These are phyloP conservation scores for Solanum pinnatisectum DNA, from an alignment of 257 asterid genomes.

Conservation along the genomic window DNA sequence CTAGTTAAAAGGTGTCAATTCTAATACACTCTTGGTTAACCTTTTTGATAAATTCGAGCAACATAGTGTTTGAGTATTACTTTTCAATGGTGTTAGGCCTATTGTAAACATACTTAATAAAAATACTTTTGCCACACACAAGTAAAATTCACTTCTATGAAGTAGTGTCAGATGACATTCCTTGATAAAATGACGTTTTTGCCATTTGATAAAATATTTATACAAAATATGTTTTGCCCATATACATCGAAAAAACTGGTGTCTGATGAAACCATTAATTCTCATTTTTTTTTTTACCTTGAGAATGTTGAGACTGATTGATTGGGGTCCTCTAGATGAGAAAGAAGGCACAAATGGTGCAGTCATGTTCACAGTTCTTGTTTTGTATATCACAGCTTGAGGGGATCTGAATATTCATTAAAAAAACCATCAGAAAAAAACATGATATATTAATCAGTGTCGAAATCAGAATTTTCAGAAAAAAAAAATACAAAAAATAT, in stretches of 20 bases:
- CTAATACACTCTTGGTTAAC: too few species aligned
- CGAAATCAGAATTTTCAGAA: neutral
- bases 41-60: neutral
- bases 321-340: constrained; percentile 80
- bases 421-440: neutral
- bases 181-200: too few species aligned
- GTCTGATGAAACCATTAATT: neutral
- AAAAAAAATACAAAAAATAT: neutral
- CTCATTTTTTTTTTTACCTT: constrained; percentile 31
- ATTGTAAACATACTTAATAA: too few species aligned
- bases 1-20: neutral
- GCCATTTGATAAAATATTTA: too few species aligned
- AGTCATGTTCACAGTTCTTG: constrained; percentile 14
- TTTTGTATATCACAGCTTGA: constrained; percentile 36
- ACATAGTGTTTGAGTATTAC: neutral
- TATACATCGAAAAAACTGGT: neutral
- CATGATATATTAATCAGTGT: neutral
- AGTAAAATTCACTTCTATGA: neutral
- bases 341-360: constrained; percentile 56
- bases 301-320: constrained; percentile 36
- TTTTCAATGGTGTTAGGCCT: too few species aligned
- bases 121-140: neutral
- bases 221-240: neutral
- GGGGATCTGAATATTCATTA: constrained; percentile 27
- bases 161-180: neutral